These are phyloP conservation scores for Anthracocystis panici-leucophaei DNA, from an alignment of 1,284 basidiomycete genomes.

Conservation along the genomic window DNA sequence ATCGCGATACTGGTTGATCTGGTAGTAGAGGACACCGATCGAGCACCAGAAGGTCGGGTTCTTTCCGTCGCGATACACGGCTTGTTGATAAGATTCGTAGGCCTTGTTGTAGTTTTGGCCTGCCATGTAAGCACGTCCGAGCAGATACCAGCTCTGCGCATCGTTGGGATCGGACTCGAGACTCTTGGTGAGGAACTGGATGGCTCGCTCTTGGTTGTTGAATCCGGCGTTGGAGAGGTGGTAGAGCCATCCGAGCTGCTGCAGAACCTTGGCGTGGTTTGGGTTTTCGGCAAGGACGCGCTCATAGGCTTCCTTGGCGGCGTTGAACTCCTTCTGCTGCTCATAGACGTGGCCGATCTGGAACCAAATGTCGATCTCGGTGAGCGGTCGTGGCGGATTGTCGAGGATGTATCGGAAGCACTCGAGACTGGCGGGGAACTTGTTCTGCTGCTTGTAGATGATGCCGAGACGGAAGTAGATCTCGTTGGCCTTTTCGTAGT, in stretches of 20 bases:
- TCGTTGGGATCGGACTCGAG: slow-evolving; percentile 83
- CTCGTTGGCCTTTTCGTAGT: slow-evolving; percentile 99
- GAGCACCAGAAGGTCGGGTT: slow-evolving; percentile 99
- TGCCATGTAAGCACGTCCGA: slow-evolving; percentile 97
- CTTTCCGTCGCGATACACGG: slow-evolving; percentile 96
- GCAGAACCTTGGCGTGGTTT: slow-evolving; percentile 93
- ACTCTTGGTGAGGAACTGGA: slow-evolving; percentile 91
- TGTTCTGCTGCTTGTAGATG: slow-evolving; percentile 98
- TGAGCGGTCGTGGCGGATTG: slow-evolving; percentile 93
- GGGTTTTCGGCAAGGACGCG: slow-evolving; percentile 94
- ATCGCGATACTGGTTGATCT: slow-evolving; percentile 98
- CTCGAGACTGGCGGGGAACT: slow-evolving; percentile 74
- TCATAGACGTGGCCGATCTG: slow-evolving; percentile 99
- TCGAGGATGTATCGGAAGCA: slow-evolving; percentile 92
- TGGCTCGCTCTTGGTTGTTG: slow-evolving; percentile 93
- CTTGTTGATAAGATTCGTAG: slow-evolving; percentile 99
- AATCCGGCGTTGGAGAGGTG: slow-evolving; percentile 93
- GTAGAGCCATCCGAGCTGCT: slow-evolving; percentile 97
- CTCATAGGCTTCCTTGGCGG: slow-evolving; percentile 95
- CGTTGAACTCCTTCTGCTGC: slow-evolving; percentile 91
- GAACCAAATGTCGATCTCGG: slow-evolving; percentile 99
- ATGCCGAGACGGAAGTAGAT: slow-evolving; percentile 98
- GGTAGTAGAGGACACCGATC: slow-evolving; percentile 98
- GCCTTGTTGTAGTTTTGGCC: slow-evolving; percentile 99
- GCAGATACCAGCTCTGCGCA: slow-evolving; percentile 97